Evolutionary conservation across 768 basidiomycete species (phyloP), one percentile per base, ranked within the genome.

Genomic region (Lentinula lateritia): DNA sequence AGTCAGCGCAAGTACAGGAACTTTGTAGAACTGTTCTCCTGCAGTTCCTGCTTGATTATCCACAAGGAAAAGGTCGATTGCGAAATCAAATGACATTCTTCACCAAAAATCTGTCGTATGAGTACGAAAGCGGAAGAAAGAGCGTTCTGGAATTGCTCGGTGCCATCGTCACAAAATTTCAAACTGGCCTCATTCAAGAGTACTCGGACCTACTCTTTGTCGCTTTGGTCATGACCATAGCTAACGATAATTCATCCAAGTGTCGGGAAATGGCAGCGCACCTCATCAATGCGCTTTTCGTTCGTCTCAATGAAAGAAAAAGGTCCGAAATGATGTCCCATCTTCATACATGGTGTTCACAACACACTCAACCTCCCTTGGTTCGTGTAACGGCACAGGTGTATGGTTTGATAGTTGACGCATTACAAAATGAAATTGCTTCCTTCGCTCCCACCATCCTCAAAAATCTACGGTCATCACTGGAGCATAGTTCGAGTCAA

Each of bases 11-110:
- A 66, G 93, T 96, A 7, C 95, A 95, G 70, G 95, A 97, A 70
- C 84, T 92, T 8, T 96, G 93, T 62, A 88, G 97, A 18, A 86
- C 88, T 50, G 84, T 94, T 35, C 80, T 96, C 28, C 84, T 98
- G 42, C 93, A 95, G 69, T 99, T 99, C 80, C 78, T 98, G 52
- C 84, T 98, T 9, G 96, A 99, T 67, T 99, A 98, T 69, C 96
- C 96, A 2, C 96, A 98, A 72, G 95, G 96, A 7, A 90, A 92
- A 66, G 93, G 92, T 1, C 87, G 96, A 12, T 80, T 99, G 7
- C 88, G 86, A 42, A 89, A 86, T 41, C 90, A 92, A 65, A 92
- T 99, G 85, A 82, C 87, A 0, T 97, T 97, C 76, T 80, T 99
- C 36, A 92, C 93, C 20, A 92, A 90, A 69, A 98, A 98, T 70